These are phyloP conservation scores for Entamoeba moshkovskii DNA, from an alignment of 208 protist genomes.

Conservation along the genomic window DNA sequence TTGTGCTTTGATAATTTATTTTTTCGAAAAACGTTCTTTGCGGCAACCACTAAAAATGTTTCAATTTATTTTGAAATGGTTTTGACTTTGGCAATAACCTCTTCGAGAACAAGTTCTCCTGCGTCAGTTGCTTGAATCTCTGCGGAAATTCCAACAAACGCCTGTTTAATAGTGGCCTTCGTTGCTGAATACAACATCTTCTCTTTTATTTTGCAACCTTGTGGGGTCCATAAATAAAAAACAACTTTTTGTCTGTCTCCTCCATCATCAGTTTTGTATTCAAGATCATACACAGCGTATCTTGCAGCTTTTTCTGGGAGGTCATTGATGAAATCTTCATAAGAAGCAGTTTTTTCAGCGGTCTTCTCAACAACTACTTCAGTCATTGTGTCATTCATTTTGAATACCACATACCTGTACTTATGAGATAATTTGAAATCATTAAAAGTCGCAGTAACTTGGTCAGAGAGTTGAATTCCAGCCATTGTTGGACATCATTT, in stretches of 20 bases:
- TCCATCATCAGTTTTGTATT: not conserved
- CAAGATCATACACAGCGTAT: slow-evolving; percentile 6
- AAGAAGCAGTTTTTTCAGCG: not conserved
- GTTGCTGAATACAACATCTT: slow-evolving; percentile 14
- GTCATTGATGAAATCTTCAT: not conserved
- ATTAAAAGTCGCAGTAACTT: not conserved
- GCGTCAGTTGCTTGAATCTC: slow-evolving; percentile 8
- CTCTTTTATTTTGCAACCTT: not conserved
- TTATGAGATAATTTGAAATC: not conserved
- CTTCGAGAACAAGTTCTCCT: not conserved
- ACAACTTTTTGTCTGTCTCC: not conserved
- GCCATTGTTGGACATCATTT: no score
- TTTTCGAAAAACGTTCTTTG: no score
- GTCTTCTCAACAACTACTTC: not conserved
- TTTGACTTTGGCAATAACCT: no score
- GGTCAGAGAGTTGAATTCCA: not conserved
- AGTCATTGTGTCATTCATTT: not conserved
- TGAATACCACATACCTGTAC: not conserved
- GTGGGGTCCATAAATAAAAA: not conserved
- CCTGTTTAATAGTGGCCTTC: not conserved
- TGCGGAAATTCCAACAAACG: not conserved
- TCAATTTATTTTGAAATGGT: no score
- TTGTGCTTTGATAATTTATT: no score
- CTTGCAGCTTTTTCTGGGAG: not conserved
- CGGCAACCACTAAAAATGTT: no score